Conservation (phyloP, 371 early-diverging fungal genomes). For the Parasitella parasitica region DNA sequence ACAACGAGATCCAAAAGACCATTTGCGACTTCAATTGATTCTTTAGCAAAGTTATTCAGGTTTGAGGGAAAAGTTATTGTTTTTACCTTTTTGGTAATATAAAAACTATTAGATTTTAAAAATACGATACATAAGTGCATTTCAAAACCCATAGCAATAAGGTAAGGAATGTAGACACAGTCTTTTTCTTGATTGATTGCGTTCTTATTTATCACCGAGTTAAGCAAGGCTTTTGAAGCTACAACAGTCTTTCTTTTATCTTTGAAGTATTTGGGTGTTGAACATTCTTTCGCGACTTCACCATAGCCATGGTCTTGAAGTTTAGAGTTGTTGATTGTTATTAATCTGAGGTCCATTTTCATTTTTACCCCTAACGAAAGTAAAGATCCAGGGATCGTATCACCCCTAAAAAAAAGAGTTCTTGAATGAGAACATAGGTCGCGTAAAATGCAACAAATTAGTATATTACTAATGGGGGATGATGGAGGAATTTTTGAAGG, state of each 20-base stretch:
- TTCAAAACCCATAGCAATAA: slow-evolving; percentile 15
- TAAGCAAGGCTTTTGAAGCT: slow-evolving; percentile 14
- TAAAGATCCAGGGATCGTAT: slow-evolving; percentile 11
- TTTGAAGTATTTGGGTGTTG: slow-evolving; percentile 11
- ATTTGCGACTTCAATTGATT: slow-evolving; percentile 11
- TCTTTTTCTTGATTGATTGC: slow-evolving; percentile 12
- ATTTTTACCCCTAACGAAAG: slow-evolving; percentile 10
- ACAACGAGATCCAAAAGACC: slow-evolving; percentile 19
- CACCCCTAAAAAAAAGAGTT: slow-evolving; percentile 20
- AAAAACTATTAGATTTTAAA: not conserved
- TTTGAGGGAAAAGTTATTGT: not conserved
- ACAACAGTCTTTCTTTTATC: slow-evolving; percentile 18
- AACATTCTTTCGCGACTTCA: slow-evolving; percentile 10
- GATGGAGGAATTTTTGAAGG: slow-evolving; percentile 11
- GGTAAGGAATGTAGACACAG: slow-evolving; percentile 4
- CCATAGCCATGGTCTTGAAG: slow-evolving; percentile 15
- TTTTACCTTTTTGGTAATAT: slow-evolving; percentile 11
- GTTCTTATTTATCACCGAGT: slow-evolving; percentile 6
- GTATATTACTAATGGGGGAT: slow-evolving; percentile 19
- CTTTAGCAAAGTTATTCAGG: not conserved
- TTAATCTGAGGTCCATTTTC: slow-evolving; percentile 20
- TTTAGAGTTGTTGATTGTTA: slow-evolving; percentile 1
- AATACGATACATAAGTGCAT: slow-evolving; percentile 13
- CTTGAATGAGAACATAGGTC: slow-evolving; percentile 14
- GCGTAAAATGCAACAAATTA: slow-evolving; percentile 8